Evolutionary conservation across 2,329 filamentous ascomycete genomes (phyloP).

Genomic region (Sarocladium strictum): DNA sequence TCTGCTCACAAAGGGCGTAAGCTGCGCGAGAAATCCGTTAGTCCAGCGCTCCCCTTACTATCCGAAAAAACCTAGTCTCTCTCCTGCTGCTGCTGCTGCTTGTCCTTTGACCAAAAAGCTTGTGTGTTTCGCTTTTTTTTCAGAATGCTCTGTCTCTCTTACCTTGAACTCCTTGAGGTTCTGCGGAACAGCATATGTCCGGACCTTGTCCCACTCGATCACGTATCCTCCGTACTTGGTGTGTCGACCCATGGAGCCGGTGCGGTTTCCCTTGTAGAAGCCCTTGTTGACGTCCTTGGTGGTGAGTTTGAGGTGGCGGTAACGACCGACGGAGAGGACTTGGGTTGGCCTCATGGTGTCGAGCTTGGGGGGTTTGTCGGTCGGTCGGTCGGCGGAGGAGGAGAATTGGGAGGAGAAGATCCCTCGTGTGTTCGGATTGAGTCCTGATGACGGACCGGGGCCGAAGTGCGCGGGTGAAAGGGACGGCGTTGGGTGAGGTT

Average conservation of each 20-base stretch:
- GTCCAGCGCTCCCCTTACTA: too few species aligned
- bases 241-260: slow-evolving; percentile 80
- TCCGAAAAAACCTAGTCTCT: too few species aligned
- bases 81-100: too few species aligned
- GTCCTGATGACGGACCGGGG: not conserved
- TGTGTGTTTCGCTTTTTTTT: too few species aligned
- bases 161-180: slow-evolving; percentile 68
- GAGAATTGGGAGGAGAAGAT: too few species aligned
- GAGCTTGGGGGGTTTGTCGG: slow-evolving; percentile 11
- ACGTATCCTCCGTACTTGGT: slow-evolving; percentile 78
- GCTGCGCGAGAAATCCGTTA: slow-evolving; percentile 41
- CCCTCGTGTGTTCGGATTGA: too few species aligned
- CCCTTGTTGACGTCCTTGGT: slow-evolving; percentile 91
- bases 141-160: too few species aligned
- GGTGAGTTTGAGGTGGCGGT: slow-evolving; percentile 74
- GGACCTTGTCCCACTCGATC: slow-evolving; percentile 81
- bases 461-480: too few species aligned
- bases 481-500: not conserved
- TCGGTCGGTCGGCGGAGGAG: not conserved
- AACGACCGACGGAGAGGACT: slow-evolving; percentile 57
- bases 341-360: slow-evolving; percentile 61
- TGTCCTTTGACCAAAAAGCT: too few species aligned
- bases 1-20: slow-evolving; percentile 72
- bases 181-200: slow-evolving; percentile 79
- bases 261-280: slow-evolving; percentile 94